A percentile compares a stretch with the other conserved stretches of the same genome.
Conservation (phyloP, 768 basidiomycete species). For the Epithele typhae region DNA sequence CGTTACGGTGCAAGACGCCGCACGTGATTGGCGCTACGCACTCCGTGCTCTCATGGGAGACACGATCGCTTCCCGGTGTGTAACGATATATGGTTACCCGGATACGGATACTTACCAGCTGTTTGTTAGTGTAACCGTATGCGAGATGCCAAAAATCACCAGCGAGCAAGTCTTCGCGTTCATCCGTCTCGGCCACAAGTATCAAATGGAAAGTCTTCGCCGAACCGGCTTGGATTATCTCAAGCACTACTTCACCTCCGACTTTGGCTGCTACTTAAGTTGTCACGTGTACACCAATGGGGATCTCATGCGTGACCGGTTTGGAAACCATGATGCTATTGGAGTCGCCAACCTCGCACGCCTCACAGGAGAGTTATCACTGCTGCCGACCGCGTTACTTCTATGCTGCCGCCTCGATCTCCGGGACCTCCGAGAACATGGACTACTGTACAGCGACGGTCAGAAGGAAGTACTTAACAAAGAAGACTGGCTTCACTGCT, state of each 20-base stretch:
- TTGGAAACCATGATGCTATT: neutral
- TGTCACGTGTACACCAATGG: no score
- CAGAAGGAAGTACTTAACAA: no score
- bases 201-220: neutral
- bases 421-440: no score
- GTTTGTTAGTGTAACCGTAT: no score
- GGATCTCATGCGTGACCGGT: neutral
- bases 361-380: conserved; percentile 1
- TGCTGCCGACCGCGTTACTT: conserved; percentile 4
- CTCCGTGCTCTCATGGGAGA: no score
- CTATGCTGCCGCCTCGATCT: neutral
- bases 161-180: neutral
- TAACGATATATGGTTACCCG: no score
- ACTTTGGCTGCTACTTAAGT: neutral
- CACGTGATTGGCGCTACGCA: no score
- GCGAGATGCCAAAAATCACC: neutral
- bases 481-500: no score
- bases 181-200: conserved; percentile 1
- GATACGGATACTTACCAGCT: no score
- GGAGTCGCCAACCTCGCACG: conserved; percentile 5
- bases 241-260: neutral
- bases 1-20: no score
- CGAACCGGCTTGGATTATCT: neutral
- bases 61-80: no score
- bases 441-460: no score